Evolutionary conservation across 2,329 filamentous ascomycete species (phyloP).

Genomic region (Diaporthe ampelina): DNA sequence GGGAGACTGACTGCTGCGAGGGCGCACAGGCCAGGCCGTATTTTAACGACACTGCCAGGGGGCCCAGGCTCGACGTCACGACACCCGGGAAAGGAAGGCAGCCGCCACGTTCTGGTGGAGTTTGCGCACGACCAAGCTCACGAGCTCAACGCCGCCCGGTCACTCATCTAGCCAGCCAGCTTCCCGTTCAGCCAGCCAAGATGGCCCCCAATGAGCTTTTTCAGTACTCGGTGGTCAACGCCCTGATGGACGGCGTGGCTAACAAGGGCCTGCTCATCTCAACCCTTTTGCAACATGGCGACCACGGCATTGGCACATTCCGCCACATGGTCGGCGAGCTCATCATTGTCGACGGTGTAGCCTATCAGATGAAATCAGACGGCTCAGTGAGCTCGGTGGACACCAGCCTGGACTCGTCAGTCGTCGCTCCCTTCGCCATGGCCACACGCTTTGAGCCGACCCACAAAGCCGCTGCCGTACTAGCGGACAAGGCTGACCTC

Average conservation of each 20-base stretch:
- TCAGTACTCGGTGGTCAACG: conserved; percentile 53
- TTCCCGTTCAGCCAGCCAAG: neutral
- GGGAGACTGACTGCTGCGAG: neutral
- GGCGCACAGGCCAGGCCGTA: conserved; percentile 29
- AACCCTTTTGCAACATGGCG: conserved; percentile 48
- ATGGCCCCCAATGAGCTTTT: conserved; percentile 52
- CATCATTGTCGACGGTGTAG: conserved; percentile 50
- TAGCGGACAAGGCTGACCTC: conserved; percentile 50
- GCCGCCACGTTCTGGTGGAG: neutral
- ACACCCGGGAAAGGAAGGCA: neutral
- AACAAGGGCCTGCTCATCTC: conserved; percentile 49
- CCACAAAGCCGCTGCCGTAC: conserved; percentile 37
- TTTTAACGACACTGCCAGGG: neutral
- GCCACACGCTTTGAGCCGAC: conserved; percentile 51
- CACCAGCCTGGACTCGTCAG: conserved; percentile 41
- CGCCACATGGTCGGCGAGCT: conserved; percentile 53
- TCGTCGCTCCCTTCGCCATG: conserved; percentile 52
- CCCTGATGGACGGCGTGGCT: conserved; percentile 53
- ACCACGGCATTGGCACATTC: conserved; percentile 54
- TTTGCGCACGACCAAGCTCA: neutral
- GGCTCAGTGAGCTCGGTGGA: conserved; percentile 47
- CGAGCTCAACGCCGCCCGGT: neutral
- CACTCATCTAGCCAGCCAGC: neutral
- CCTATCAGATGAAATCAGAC: conserved; percentile 54
- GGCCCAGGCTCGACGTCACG: conserved; percentile 16